A percentile compares a stretch with the other conserved stretches of the same genome.
Conservation (phyloP, 106 monocot genomes). For the Apostasia ramifera region DNA sequence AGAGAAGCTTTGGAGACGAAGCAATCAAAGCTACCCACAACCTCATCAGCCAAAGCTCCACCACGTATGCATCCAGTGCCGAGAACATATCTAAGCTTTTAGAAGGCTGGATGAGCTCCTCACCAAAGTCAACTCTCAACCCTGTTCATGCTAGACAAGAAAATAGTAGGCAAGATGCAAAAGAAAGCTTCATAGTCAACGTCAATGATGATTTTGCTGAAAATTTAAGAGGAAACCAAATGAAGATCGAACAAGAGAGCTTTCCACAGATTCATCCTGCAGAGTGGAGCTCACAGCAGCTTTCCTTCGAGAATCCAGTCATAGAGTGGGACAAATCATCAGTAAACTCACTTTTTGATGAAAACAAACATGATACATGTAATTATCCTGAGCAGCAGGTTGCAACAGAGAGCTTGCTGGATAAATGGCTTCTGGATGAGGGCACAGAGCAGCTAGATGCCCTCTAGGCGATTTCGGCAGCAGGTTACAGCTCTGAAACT, state of each 20-base stretch:
- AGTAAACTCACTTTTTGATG: neutral
- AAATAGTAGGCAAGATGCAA: neutral
- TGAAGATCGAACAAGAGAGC: neutral
- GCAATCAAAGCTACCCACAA: constrained; percentile 1
- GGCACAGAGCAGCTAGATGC: constrained; percentile 24
- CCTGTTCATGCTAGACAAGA: neutral
- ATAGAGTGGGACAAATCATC: constrained; percentile 21
- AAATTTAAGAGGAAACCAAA: neutral
- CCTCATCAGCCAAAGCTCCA: constrained; percentile 4
- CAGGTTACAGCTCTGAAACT: constrained; percentile 9
- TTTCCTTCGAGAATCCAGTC: constrained; percentile 11
- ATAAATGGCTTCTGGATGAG: constrained; percentile 78
- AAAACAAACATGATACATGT: neutral
- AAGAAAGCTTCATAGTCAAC: neutral
- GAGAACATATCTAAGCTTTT: constrained; percentile 64
- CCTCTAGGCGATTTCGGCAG: constrained; percentile 34
- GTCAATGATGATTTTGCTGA: neutral
- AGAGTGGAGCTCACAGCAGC: constrained; percentile 17
- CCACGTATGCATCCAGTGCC: constrained; percentile 39
- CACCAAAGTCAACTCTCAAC: neutral
- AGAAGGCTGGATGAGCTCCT: constrained; percentile 45
- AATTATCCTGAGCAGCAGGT: neutral
- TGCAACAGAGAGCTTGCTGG: constrained; percentile 25
- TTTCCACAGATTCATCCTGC: neutral
- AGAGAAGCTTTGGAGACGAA: neutral